Base-by-base conservation (phyloP, 345 rosid genomes). In the Populus pruinosa region DNA sequence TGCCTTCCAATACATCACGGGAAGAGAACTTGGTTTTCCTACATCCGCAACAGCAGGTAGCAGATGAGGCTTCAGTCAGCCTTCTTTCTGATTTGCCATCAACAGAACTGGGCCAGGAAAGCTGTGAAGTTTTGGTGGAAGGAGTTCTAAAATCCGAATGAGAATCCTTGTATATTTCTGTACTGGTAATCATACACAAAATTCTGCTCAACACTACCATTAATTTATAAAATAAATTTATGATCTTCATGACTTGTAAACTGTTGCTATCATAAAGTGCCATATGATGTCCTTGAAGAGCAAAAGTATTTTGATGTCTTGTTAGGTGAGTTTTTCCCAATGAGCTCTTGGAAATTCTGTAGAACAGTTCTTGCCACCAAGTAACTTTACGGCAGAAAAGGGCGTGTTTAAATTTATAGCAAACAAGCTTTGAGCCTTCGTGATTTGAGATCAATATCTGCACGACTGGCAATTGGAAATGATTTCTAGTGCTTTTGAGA, bases 41-140 rank as follows among this genome's bases (percentile, higher is more conserved):
- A 20, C 75, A 79, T 41, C 50, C 67, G 68, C 80, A 73, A 62
- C 84, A 69, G 20, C 91, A 82, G 77, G 82, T 73, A 74, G 84
- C 78, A 61, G 93, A 89, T 73, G 97, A 91, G 79, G 87, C 90
- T 61, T 71, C 83, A 7, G 72, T 82, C 66, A 82, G 88, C 71
- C 92, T 92, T 73, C 91, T 94, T 64, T 75, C 83, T 1, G 82
- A 73, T 47, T 10, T 29, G 9, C 14, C 85, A 66, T 74, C 69
- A 5, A 20, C 67, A 1, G 66, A 72, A 72, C 18, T 38, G n/a
- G 72, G 70, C 12, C 64, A 71, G 43, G 83, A 81, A 21, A 47
- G 72, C 59, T 67, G 76, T 41, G 84, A 62, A 71, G 21, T 67
- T 67, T 69, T 69, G 44, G 18, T 43, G 16, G 85, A 78, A 74